Evolutionary conservation across 257 asterid genomes (phyloP).

Genomic region (Plantago elongata): DNA sequence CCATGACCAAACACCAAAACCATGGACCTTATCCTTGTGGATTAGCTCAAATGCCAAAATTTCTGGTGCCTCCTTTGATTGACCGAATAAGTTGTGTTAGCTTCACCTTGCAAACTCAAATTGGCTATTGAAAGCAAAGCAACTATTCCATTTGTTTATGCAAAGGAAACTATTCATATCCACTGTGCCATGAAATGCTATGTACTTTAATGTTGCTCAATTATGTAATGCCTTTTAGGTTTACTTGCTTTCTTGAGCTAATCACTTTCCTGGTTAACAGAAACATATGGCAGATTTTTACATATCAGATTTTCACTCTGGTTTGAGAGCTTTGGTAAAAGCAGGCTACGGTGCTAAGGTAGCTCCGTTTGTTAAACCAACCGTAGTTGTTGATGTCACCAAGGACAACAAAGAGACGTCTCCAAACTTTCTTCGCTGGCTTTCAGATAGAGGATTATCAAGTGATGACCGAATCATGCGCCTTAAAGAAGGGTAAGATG

Average conservation of each 20-base stretch:
- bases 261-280: conserved; percentile 25
- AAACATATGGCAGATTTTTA: conserved; percentile 57
- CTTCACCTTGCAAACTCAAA: neutral
- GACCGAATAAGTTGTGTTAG: too few relatives aligned
- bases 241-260: neutral
- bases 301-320: conserved; percentile 57
- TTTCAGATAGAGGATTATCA: conserved; percentile 45
- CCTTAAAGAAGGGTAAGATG: conserved; percentile 48
- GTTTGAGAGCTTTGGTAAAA: conserved; percentile 60
- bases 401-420: conserved; percentile 34
- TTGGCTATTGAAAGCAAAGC: neutral
- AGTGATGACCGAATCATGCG: conserved; percentile 56
- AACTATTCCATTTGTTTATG: neutral
- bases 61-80: too few relatives aligned
- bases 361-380: conserved; percentile 44
- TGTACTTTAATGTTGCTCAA: too few relatives aligned
- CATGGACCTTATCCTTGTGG: too few relatives aligned
- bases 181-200: neutral
- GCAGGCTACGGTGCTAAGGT: conserved; percentile 63
- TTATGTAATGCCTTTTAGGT: neutral
- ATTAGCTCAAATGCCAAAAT: too few relatives aligned
- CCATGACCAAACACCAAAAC: too few relatives aligned
- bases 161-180: neutral
- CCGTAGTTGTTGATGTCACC: conserved; percentile 36
- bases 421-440: conserved; percentile 49